Conservation (phyloP, 139 green algal genomes). For the Nannochloris sp. region DNA sequence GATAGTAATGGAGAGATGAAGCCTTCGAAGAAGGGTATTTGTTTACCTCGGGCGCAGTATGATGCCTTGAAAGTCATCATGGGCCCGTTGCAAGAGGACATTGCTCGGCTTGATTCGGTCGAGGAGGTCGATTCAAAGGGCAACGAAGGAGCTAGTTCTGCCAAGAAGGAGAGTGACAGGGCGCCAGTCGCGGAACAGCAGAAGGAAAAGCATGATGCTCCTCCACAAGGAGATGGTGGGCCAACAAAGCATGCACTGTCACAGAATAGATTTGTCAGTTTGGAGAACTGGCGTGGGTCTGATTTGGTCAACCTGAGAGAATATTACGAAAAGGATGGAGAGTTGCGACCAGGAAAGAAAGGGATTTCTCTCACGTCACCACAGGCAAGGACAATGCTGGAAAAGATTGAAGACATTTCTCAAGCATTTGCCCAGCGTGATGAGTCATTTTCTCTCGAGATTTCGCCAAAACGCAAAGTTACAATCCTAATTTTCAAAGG, state of each 20-base stretch:
- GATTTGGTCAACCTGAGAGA: slow-evolving; percentile 34
- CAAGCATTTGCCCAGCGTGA: slow-evolving; percentile 9
- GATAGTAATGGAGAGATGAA: slow-evolving; percentile 36
- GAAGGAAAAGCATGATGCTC: no score
- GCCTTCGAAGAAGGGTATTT: slow-evolving; percentile 52
- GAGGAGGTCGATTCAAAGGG: no score
- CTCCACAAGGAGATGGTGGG: no score
- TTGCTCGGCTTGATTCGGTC: no score
- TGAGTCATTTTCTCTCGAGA: not conserved
- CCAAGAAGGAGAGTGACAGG: no score
- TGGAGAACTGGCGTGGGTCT: slow-evolving; percentile 5
- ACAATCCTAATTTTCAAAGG: not conserved
- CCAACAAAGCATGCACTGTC: not conserved
- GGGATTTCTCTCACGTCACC: slow-evolving; percentile 39
- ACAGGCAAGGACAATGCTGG: slow-evolving; percentile 35
- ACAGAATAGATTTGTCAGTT: not conserved
- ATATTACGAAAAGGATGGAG: slow-evolving; percentile 32
- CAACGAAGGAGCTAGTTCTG: no score
- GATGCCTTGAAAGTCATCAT: not conserved
- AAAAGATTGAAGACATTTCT: slow-evolving; percentile 18
- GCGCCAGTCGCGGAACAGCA: no score
- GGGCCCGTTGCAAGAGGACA: not conserved
- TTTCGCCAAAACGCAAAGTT: not conserved
- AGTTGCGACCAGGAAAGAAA: slow-evolving; percentile 30
- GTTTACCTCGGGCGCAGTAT: slow-evolving; percentile 39